phyloP scores from a whole-genome alignment of 148 eudicot species.

The Rhododendron williamsianum region DNA sequence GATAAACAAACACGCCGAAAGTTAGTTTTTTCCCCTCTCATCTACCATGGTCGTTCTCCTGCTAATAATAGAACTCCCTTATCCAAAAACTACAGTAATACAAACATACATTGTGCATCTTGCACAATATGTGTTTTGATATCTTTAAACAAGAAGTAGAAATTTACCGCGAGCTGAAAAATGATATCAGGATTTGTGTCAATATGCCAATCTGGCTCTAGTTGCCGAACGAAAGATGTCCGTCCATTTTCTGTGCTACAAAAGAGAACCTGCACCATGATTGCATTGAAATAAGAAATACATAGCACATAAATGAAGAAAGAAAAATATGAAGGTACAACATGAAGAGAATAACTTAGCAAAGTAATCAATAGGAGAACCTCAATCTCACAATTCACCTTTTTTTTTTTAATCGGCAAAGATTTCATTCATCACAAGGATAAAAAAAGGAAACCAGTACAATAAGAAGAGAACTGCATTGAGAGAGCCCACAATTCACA shows the following conservation, averaged over 20 bases:
- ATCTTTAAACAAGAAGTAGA: not conserved
- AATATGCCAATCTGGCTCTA: constrained; percentile 99
- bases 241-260: constrained; percentile 91
- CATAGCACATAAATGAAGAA: not conserved
- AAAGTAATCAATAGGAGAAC: not conserved
- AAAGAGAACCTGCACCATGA: constrained; percentile 68
- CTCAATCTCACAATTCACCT: not conserved
- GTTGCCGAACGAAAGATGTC: constrained; percentile 86
- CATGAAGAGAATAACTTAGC: not conserved
- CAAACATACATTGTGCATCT: not conserved
- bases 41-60: not conserved
- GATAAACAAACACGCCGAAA: not conserved
- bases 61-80: not conserved
- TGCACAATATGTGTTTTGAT: not conserved
- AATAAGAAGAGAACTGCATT: too few relatives aligned
- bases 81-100: not conserved
- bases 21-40: not conserved
- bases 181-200: constrained; percentile 75
- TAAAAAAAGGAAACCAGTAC: not conserved
- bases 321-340: not conserved
- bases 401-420: too few relatives aligned
- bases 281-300: not conserved
- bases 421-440: too few relatives aligned
- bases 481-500: too few relatives aligned
- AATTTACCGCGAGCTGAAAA: constrained; percentile 73